Base-by-base conservation (phyloP, 2,329 filamentous ascomycete genomes). In the Fusarium austroafricanum region DNA sequence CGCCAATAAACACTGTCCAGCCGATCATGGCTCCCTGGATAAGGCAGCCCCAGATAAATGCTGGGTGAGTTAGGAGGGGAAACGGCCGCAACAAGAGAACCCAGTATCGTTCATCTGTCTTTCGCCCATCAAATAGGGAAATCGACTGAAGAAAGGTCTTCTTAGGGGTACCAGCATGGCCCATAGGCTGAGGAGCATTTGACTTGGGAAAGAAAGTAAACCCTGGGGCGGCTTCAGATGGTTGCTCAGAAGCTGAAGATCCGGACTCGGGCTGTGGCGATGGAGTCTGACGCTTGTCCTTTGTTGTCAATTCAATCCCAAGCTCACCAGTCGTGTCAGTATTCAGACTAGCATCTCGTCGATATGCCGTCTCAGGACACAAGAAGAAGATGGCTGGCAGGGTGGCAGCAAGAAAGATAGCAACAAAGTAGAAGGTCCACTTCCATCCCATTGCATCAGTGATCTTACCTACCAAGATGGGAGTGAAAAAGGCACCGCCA, bases 1-100 rank as follows among this genome's bases (percentile, higher is more conserved):
- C 90, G 57, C 92, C 92, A 68, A 97, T 95, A 75, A 97, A 93
- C 17, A 97, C 92, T 2, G 94, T 97, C 94, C 95, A 98, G 68
- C 94, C 95, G 74, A 97, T 97, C 75, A 97, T 88, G 6, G 92
- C 88, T 17, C 94, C 94, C 83, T 97, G 94, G 49, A 94, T 92
- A 5, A 97, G 83, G 73, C 83, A 84, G 23, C 83, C 84, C 92
- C 93, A 97, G 39, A 96, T 79, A 71, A 97, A 93, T 10, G 92
- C 92, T 0, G 94, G 94, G 76, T 97, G 94, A 9, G 91, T 77
- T 71, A 97, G 90, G 2, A 97, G 85, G 0, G 92, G 92, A 53
- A 97, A 90, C 0, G 94, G 95, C 4, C 94, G 87, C n/a, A 89
- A 74, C 17, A 88, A 74, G 10, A 90, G 80, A 63, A 87, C 86